These are phyloP conservation scores for Aureobasidium leucospermi DNA, from an alignment of 2,329 filamentous ascomycete species.

Conservation along the genomic window DNA sequence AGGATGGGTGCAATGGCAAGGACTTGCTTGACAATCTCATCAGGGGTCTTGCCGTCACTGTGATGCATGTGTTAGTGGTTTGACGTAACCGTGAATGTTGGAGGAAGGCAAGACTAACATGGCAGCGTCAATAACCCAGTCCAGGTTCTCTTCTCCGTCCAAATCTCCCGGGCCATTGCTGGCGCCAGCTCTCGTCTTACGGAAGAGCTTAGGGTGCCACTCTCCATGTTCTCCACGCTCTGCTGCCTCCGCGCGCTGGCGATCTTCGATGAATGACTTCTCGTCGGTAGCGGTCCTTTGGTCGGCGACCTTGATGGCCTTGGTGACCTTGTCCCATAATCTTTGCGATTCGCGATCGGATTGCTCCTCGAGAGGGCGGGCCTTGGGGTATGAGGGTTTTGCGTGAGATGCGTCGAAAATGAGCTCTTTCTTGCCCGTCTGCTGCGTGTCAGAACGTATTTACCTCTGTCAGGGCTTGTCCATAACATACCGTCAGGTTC, in stretches of 20 bases:
- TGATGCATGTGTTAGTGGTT: conserved; percentile 16
- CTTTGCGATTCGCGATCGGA: conserved; percentile 82
- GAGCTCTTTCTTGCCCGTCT: conserved; percentile 84
- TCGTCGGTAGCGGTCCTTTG: conserved; percentile 87
- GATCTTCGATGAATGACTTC: conserved; percentile 93
- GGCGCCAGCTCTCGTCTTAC: conserved; percentile 61
- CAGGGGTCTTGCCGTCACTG: conserved; percentile 57
- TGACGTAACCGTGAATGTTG: conserved; percentile 9
- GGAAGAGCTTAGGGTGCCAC: conserved; percentile 84
- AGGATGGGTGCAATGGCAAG: conserved; percentile 79
- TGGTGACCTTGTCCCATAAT: conserved; percentile 74
- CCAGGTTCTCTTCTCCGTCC: conserved; percentile 79
- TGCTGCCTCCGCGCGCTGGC: conserved; percentile 81
- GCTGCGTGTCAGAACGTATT: background rate
- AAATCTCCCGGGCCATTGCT: conserved; percentile 48
- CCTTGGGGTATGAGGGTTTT: conserved; percentile 65
- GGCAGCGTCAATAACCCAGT: conserved; percentile 87
- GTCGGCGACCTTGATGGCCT: conserved; percentile 75
- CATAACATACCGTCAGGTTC: conserved; percentile 65
- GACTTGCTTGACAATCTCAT: conserved; percentile 68
- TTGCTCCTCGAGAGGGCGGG: conserved; percentile 77
- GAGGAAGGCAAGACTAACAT: conserved; percentile 52
- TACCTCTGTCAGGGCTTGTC: background rate
- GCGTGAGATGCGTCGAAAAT: conserved; percentile 81
- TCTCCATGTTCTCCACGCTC: conserved; percentile 71